Evolutionary conservation across 768 basidiomycete species (phyloP), one percentile per base, ranked within the genome.

Genomic region (Leccinellum rugosiceps): DNA sequence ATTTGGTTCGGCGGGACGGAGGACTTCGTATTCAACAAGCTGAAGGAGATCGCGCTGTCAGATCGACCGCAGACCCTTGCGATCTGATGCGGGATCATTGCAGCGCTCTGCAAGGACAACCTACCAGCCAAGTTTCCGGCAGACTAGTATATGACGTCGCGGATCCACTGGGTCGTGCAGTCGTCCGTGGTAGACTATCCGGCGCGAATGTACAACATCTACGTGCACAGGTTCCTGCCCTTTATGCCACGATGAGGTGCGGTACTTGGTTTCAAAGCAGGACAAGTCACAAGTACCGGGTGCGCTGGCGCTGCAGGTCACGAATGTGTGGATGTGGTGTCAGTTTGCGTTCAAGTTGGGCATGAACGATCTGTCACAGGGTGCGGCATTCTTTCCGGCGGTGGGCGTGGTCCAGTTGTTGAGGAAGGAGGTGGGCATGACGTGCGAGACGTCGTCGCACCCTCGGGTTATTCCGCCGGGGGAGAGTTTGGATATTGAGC

Each of bases 161-260:
- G 97, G 44, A 95, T 98, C 76, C 98, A 99, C 68, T 98, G 97
- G 97, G 97, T 95, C 50, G 97, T 98, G 6, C 97, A 98, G 67
- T 98, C 95, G 4, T 97, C n/a, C n/a, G n/a, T n/a, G 4, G 96
- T 98, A 44, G 96, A 98, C 72, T 80, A 97, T 70, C 83, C 98
- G 34, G 85, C 88, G 56, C 71, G 74, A 44, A 86, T 83, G 53
- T 98, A 96, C 75, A 74, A 82, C 62, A 97, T 98, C 66, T 66
- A 88, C 11, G 95, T 94, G 1, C 83, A n/a, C n/a, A n/a, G 96
- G 8, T n/a, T n/a, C n/a, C n/a, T n/a, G n/a, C n/a, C n/a, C n/a
- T n/a, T n/a, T 8, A 94, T 98, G 2, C n/a, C 96, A 98, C 72
- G 96, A 99, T 70, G 96, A 99, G 72, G 80, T 99, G 17, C 88